These are phyloP conservation scores for Vigna radiata DNA, from an alignment of 306 rosid genomes.

Conservation along the genomic window DNA sequence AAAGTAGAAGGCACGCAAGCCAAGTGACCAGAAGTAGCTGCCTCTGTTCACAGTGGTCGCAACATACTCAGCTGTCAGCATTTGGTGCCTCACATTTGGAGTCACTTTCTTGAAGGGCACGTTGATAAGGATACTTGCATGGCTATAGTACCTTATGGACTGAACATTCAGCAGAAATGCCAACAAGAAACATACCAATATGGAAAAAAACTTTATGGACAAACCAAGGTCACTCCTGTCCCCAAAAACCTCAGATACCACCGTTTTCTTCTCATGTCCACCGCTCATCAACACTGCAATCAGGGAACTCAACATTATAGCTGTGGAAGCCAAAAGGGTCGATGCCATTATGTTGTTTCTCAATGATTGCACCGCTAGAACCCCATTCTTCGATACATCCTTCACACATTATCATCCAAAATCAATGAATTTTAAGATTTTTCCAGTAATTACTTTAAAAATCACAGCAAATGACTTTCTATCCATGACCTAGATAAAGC, in stretches of 20 bases:
- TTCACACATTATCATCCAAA: slow-evolving; percentile 25
- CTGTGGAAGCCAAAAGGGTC: slow-evolving; percentile 87
- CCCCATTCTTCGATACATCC: slow-evolving; percentile 75
- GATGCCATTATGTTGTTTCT: slow-evolving; percentile 96
- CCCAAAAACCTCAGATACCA: slow-evolving; percentile 43
- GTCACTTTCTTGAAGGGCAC: slow-evolving; percentile 70
- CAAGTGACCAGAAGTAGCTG: slow-evolving; percentile 86
- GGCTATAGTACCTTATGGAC: slow-evolving; percentile 86
- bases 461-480: not conserved
- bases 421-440: not conserved
- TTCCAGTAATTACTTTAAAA: not conserved
- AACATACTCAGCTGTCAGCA: slow-evolving; percentile 68
- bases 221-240: slow-evolving; percentile 55
- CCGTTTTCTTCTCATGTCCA: slow-evolving; percentile 26
- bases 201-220: slow-evolving; percentile 72
- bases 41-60: slow-evolving; percentile 74
- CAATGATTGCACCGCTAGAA: slow-evolving; percentile 85
- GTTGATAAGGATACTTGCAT: slow-evolving; percentile 85
- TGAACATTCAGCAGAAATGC: slow-evolving; percentile 80
- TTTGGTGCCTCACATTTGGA: slow-evolving; percentile 43
- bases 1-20: slow-evolving; percentile 86
- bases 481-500: no score
- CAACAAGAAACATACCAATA: slow-evolving; percentile 76
- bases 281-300: slow-evolving; percentile 76
- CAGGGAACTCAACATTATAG: slow-evolving; percentile 81